Evolutionary conservation across 495 filamentous ascomycete genomes (phyloP).

Genomic region (Aspergillus cavernicola): DNA sequence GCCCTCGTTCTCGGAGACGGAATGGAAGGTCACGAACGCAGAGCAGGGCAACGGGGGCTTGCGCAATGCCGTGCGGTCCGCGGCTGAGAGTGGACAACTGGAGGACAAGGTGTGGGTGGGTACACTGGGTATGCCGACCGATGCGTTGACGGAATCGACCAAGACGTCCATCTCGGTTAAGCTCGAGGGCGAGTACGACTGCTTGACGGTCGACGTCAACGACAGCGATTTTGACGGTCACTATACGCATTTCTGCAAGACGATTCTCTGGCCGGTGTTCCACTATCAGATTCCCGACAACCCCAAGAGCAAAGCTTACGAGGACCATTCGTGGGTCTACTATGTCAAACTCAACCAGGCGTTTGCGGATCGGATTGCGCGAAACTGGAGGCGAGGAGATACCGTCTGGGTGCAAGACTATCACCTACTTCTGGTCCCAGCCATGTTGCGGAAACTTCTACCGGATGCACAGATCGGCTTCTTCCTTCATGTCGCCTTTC

Average conservation of each 20-base stretch:
- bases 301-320: constrained; percentile 94
- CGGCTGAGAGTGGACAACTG: constrained; percentile 57
- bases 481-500: constrained; percentile 92
- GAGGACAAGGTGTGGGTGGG: constrained; percentile 82
- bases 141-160: constrained; percentile 64
- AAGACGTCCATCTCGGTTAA: constrained; percentile 75
- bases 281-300: constrained; percentile 96
- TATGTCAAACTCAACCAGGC: constrained; percentile 87
- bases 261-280: constrained; percentile 86
- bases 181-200: constrained; percentile 74
- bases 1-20: constrained; percentile 57
- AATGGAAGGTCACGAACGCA: constrained; percentile 79
- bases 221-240: constrained; percentile 90
- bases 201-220: constrained; percentile 74
- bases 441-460: constrained; percentile 78
- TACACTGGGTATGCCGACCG: constrained; percentile 87
- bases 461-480: constrained; percentile 92
- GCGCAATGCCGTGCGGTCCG: constrained; percentile 78
- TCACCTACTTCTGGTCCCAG: constrained; percentile 85
- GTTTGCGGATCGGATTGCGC: constrained; percentile 83
- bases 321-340: constrained; percentile 93
- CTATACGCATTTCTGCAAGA: constrained; percentile 91
- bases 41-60: constrained; percentile 90
- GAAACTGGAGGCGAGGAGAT: constrained; percentile 87
- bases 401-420: constrained; percentile 95